Base-by-base conservation (phyloP, 176 grass and related monocot species). In the Raddia guianensis region DNA sequence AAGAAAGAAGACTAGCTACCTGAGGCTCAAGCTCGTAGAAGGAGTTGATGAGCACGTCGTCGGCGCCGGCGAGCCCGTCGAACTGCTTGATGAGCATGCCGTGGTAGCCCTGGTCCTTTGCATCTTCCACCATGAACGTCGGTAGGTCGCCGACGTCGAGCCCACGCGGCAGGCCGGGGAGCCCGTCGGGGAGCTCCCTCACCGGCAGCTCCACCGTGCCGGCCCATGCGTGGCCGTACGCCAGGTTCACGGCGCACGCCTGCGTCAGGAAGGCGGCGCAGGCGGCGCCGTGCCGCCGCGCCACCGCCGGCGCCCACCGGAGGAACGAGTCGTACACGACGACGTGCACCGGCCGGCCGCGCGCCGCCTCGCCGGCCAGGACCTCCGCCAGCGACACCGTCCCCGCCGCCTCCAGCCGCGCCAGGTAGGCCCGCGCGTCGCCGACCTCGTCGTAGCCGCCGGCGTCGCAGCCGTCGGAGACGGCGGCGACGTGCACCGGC, bases 201-300 rank as follows among this genome's bases (percentile, higher is more conserved):
- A 91, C 83, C 68, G 91, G 88, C 18, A 75, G 9, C 9, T 65
- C 12, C 16, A 94, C 44, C 59, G 21, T 64, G 37, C 81, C 83
- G 40, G 69, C 65, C 45, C 35, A 68, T 5, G 74, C 82, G 82
- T 91, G 91, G 49, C 40, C 84, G 76, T 88, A 94, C 54, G 86
- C 50, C 0, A 78, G 34, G 78, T 91, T 75, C 14, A 88, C 91
- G 35, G 85, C 64, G 49, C 88, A 88, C 46, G 83, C 55, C 86
- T 94, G 88, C 52, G 91, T 94, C 75, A 94, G 80, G 83, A 94
- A 91, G 46, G 91, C 74, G 1, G 85, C 88, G 19, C 85, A 54
- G 4, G 79, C 74, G 0, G 67, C 52, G 11, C 72, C 44, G 40
- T 73, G 40, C 72, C 65, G 69, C 71, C 72, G 78, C 7, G 77